Percentiles rank a stretch among this genome's conserved stretches.
Conservation (phyloP, 495 filamentous ascomycete genomes). For the Aspergillus leporis region DNA sequence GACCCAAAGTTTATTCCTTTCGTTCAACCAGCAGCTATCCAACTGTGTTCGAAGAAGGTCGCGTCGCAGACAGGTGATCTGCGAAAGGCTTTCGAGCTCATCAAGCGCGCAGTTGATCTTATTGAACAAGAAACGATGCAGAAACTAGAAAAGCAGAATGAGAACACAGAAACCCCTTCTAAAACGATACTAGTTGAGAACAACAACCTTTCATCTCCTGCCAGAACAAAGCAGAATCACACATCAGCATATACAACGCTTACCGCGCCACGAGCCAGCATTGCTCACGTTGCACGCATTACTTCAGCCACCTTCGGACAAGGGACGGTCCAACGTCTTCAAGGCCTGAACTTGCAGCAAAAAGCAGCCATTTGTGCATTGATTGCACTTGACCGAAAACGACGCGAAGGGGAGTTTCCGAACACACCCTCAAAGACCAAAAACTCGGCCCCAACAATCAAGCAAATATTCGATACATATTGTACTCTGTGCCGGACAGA, state of each 20-base stretch:
- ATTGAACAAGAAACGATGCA: slow-evolving; percentile 76
- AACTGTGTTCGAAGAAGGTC: slow-evolving; percentile 91
- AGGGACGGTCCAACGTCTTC: slow-evolving; percentile 77
- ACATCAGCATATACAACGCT: slow-evolving; percentile 60
- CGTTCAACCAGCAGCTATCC: slow-evolving; percentile 88
- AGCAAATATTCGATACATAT: slow-evolving; percentile 78
- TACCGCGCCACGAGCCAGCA: slow-evolving; percentile 86
- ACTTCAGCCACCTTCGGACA: slow-evolving; percentile 85
- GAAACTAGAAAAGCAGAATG: slow-evolving; percentile 40
- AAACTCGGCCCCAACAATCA: slow-evolving; percentile 67
- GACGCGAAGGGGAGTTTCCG: slow-evolving; percentile 37
- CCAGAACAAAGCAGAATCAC: slow-evolving; percentile 32
- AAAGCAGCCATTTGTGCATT: slow-evolving; percentile 92
- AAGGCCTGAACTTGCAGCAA: slow-evolving; percentile 89
- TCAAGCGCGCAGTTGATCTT: slow-evolving; percentile 83
- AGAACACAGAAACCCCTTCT: slow-evolving; percentile 43
- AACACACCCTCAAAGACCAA: slow-evolving; percentile 60
- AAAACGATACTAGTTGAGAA: slow-evolving; percentile 66
- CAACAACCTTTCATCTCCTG: slow-evolving; percentile 65
- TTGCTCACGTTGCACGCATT: slow-evolving; percentile 86
- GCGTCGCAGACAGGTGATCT: slow-evolving; percentile 91
- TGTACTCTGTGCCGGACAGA: slow-evolving; percentile 77
- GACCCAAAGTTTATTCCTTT: slow-evolving; percentile 73
- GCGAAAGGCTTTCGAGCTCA: slow-evolving; percentile 92
- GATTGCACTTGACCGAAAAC: slow-evolving; percentile 70